Evolutionary conservation across 441 rosid genomes (phyloP), one percentile per base, ranked within the genome.

Genomic region (Adansonia gregorii): DNA sequence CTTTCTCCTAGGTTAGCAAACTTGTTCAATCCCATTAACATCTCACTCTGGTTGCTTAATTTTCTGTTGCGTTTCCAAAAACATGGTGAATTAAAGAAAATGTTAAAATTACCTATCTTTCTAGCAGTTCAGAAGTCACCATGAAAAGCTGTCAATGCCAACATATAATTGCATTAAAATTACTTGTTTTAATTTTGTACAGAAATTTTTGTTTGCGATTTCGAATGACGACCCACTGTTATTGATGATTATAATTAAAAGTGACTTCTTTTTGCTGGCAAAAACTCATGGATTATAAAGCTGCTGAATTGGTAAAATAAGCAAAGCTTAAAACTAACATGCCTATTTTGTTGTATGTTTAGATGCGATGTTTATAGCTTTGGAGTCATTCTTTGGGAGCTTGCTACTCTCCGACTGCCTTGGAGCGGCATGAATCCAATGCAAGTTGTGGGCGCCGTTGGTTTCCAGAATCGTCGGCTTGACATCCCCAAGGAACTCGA

Each of bases 371-470:
- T 96, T 60, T 96, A 96, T 79, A 96, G 99, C 86, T 96, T 96
- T 43, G 99, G 99, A 65, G 88, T 96, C 70, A 96, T 96, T 81
- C 90, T 96, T 8, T 96, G 99, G 99, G 99, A 96, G 85, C 97
- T 96, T 68, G 97, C 99, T 15, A 96, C 99, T 43, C 82, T 91
- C 80, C 88, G 90, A 87, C 80, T 88, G 77, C 99, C 99, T 22
- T 96, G 99, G 99, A 85, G 91, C 78, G 99, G 97, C 78, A 94
- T 96, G 98, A 96, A 96, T 82, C 98, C 98, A 2, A 96, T 96
- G 99, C 99, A 96, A 85, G 99, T 94, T 45, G 99, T 94, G 35
- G 98, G 99, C 75, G 99, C 98, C 0, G 99, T 96, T 24, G 99
- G 99, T 80, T 96, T 96, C 84, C 98, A 96, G 83, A 94, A 93